A percentile compares a stretch with the other conserved stretches of the same genome.
Evolutionary conservation across 2,329 filamentous ascomycete genomes (phyloP).

Genomic region (Onygenales sp.): DNA sequence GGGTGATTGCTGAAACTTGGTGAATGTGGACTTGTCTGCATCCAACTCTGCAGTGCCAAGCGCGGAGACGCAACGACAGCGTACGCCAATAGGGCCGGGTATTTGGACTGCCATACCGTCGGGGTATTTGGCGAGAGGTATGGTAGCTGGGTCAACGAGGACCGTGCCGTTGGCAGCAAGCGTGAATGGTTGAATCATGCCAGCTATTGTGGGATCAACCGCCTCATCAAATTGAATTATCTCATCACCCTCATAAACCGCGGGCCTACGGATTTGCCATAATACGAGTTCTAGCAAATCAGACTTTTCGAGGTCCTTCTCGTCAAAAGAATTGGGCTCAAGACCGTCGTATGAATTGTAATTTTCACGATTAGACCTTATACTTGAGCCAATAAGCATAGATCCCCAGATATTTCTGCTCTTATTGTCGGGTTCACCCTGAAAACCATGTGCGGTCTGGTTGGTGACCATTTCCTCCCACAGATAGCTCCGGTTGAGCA

Average conservation of each 20-base stretch:
- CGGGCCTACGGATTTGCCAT: background rate
- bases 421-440: too few species aligned
- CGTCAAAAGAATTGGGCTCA: background rate
- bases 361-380: background rate
- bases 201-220: background rate
- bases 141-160: background rate
- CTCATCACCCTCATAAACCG: background rate
- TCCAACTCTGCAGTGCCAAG: constrained; percentile 1
- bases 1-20: background rate
- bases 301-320: background rate
- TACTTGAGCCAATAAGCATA: background rate
- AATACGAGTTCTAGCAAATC: background rate
- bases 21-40: background rate
- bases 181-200: constrained; percentile 1
- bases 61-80: background rate
- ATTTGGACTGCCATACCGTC: background rate
- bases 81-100: background rate
- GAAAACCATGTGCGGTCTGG: too few species aligned
- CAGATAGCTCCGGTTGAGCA: background rate
- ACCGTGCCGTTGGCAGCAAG: background rate
- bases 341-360: background rate
- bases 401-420: background rate
- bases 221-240: constrained; percentile 1
- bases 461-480: too few species aligned
- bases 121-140: background rate